A percentile compares a stretch with the other conserved stretches of the same genome.
Evolutionary conservation across 176 grass and related monocot species (phyloP).

Genomic region (Bonia amplexicaulis): DNA sequence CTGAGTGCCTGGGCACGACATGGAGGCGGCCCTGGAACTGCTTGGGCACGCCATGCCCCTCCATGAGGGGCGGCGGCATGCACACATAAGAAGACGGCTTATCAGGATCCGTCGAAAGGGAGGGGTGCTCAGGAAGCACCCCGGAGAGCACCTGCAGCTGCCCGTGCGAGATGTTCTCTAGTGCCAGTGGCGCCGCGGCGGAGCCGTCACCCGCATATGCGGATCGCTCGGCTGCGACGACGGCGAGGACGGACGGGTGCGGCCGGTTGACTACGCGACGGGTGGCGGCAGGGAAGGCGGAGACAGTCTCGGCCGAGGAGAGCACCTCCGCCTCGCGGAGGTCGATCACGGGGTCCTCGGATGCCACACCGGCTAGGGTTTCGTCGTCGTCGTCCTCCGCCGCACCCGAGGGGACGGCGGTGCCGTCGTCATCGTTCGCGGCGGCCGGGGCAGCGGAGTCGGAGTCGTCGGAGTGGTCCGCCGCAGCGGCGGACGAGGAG

Average conservation of each 20-base stretch:
- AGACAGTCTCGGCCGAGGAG: slow-evolving; percentile 45
- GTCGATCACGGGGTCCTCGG: slow-evolving; percentile 48
- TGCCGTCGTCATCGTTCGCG: slow-evolving; percentile 26
- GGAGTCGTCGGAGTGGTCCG: slow-evolving; percentile 21
- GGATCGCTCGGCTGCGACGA: slow-evolving; percentile 56
- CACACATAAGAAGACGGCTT: slow-evolving; percentile 74
- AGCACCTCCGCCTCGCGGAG: slow-evolving; percentile 72
- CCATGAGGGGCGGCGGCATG: slow-evolving; percentile 56
- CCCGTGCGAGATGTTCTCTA: slow-evolving; percentile 86
- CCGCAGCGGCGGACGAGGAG: slow-evolving; percentile 21
- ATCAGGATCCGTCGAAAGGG: slow-evolving; percentile 41
- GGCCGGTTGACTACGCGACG: slow-evolving; percentile 64
- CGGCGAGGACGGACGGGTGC: slow-evolving; percentile 56
- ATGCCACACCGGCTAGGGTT: background rate
- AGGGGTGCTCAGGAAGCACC: slow-evolving; percentile 61
- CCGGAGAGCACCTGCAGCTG: slow-evolving; percentile 72
- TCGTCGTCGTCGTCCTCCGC: background rate
- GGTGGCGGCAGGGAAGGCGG: slow-evolving; percentile 49
- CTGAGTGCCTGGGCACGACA: slow-evolving; percentile 68
- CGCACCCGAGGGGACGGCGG: background rate
- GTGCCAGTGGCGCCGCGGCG: background rate
- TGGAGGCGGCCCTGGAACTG: slow-evolving; percentile 49
- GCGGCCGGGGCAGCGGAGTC: background rate
- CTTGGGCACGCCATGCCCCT: slow-evolving; percentile 67
- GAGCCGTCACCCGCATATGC: background rate